These are phyloP conservation scores for Leucogyrophana mollusca DNA, from an alignment of 768 basidiomycete species.

Conservation along the genomic window DNA sequence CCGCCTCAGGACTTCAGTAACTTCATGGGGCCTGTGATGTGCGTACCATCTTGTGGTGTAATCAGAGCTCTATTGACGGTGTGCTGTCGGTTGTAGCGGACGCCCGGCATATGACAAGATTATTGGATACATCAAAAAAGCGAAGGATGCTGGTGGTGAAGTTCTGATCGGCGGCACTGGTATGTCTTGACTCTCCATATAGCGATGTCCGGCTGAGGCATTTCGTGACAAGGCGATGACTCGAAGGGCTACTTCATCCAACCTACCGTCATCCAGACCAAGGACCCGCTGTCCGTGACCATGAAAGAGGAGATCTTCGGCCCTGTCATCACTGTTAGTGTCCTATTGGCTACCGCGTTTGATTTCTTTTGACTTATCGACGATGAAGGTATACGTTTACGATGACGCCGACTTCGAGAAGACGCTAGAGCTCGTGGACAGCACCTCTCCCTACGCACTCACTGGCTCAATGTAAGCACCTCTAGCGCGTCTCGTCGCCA, in stretches of 20 bases:
- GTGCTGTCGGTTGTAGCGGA: conserved; percentile 45
- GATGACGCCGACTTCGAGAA: conserved; percentile 85
- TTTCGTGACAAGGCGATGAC: conserved; percentile 59
- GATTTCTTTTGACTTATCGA: not conserved
- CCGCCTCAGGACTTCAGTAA: conserved; percentile 69
- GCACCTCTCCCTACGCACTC: conserved; percentile 83
- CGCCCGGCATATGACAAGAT: conserved; percentile 90
- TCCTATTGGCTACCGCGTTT: not conserved
- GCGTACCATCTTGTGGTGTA: conserved; percentile 15
- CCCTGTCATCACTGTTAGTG: conserved; percentile 83
- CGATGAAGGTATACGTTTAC: conserved; percentile 79
- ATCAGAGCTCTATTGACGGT: not conserved
- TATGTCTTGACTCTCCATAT: conserved; percentile 25
- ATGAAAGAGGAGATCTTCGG: conserved; percentile 98
- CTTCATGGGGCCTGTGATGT: conserved; percentile 99
- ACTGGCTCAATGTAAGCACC: conserved; percentile 87
- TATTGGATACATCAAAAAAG: conserved; percentile 77
- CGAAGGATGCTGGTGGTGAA: conserved; percentile 87
- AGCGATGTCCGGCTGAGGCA: not conserved
- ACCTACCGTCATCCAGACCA: conserved; percentile 91
- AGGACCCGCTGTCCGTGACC: conserved; percentile 85
- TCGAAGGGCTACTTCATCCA: conserved; percentile 92
- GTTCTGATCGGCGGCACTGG: conserved; percentile 83
- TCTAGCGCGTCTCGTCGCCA: not conserved
- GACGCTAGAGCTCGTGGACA: conserved; percentile 84